Conservation (phyloP, 331 rosid species). For the Rhamnella rubrinervis region DNA sequence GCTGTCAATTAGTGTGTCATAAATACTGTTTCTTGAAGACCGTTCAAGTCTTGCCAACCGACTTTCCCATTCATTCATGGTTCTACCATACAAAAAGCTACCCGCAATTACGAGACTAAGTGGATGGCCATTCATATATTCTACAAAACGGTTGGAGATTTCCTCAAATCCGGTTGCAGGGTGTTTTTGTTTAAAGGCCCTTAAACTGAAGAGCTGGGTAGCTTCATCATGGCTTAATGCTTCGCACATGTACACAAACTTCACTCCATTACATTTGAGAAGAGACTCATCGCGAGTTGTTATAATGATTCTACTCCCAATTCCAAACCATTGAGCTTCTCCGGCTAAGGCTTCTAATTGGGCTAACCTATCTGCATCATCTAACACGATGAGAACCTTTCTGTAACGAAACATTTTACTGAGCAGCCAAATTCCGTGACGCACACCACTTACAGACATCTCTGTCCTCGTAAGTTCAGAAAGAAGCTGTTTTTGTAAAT, state of each 20-base stretch:
- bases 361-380: neutral
- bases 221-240: neutral
- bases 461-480: neutral
- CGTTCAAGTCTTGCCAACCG: neutral
- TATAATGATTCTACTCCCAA: conserved; percentile 14
- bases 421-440: neutral
- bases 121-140: conserved; percentile 1
- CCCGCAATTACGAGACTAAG: conserved; percentile 9
- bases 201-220: conserved; percentile 5
- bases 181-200: neutral
- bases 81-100: neutral
- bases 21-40: neutral
- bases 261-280: neutral
- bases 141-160: neutral
- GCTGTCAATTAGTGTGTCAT: neutral
- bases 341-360: conserved; percentile 13
- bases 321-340: neutral
- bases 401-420: neutral
- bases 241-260: neutral
- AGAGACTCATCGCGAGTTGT: conserved; percentile 1
- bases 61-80: neutral
- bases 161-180: neutral
- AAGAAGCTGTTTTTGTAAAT: conserved; percentile 19
- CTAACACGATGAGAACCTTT: conserved; percentile 13
- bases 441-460: neutral